phyloP scores from a whole-genome alignment of 2,329 filamentous ascomycete genomes.

The Fusarium sororula region DNA sequence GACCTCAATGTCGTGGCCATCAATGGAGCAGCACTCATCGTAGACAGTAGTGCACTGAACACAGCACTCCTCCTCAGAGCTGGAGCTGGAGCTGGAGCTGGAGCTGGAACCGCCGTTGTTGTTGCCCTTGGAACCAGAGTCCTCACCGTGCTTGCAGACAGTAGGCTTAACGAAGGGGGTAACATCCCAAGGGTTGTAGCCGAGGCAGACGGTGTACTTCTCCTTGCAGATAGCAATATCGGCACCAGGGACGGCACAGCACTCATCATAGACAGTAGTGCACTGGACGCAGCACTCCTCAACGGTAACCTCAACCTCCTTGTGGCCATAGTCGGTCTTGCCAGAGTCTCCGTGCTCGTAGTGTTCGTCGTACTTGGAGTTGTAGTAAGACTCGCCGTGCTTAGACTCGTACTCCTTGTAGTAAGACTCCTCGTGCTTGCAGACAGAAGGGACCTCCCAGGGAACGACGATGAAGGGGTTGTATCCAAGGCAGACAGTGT shows the following conservation, averaged over 20 bases:
- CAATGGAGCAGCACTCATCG: constrained; percentile 17
- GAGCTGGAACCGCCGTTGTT: not conserved
- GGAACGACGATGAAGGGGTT: constrained; percentile 11
- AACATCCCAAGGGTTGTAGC: constrained; percentile 19
- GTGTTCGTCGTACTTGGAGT: constrained; percentile 6
- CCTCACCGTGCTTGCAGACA: constrained; percentile 20
- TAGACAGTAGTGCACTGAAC: constrained; percentile 23
- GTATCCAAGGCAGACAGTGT: constrained; percentile 28
- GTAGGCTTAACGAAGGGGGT: constrained; percentile 9
- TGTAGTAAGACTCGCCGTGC: constrained; percentile 12
- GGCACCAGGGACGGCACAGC: not conserved
- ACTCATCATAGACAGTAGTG: constrained; percentile 20
- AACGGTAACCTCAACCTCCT: not conserved
- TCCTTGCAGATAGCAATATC: constrained; percentile 11
- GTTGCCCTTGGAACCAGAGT: not conserved
- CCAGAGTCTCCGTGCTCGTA: not conserved
- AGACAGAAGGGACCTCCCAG: constrained; percentile 10
- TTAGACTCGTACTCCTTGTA: constrained; percentile 13
- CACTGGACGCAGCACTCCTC: constrained; percentile 26
- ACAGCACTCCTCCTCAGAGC: constrained; percentile 27
- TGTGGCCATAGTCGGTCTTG: too few species aligned
- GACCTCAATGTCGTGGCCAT: constrained; percentile 10
- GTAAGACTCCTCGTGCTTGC: constrained; percentile 30
- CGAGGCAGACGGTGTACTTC: constrained; percentile 20
- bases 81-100: not conserved